Base-by-base conservation (phyloP, 139 green algal genomes). In the Coelastrella sp. region DNA sequence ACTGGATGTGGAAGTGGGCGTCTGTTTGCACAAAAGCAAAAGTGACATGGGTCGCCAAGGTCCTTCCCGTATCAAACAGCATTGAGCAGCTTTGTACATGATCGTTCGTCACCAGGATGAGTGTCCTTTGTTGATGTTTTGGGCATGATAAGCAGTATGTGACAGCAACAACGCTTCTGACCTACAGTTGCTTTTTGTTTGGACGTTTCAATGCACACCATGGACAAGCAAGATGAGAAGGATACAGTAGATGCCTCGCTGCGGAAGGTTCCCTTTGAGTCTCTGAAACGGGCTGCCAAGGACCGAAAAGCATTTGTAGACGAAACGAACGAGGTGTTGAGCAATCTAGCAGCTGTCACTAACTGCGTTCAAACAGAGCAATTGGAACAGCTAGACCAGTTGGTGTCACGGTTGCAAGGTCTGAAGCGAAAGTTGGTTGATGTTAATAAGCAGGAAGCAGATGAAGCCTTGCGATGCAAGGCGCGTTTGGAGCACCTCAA, bases 341-440 rank as follows among this genome's bases (percentile, higher is more conserved):
- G 41, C 1, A 48, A 76, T 5, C 30, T 93, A 3, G 37, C n/a
- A 2, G 11, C 71, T 25, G 27, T 25, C 27, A 25, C 48, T 50
- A 63, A 9, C 30, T 23, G 37, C 43, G 57, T 0, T 15, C 15
- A 40, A 2, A 32, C 62, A 50, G 37, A 85, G 74, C 85, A 82
- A 50, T 17, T 84, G 34, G 48, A 90, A 15, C 68, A 85, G 15
- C 84, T 97, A 3, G 88, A 91, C 30, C 59, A 78, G 5, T 57
- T 93, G 17, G 64, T 93, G 4, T 7, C 37, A 0, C 85, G 86
- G 67, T 90, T 97, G 21, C 85, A 94, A 51, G 82, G 88, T 50
- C 69, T 96, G 5, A 98, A 97, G 84, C 91, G 92, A 32, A 96
- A 96, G 89, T 88, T 98, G 23, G 88, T 85, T 4, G 93, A 94